These are phyloP conservation scores for Vitis vinifera DNA, from an alignment of 164 flowering plant species.

Conservation along the genomic window DNA sequence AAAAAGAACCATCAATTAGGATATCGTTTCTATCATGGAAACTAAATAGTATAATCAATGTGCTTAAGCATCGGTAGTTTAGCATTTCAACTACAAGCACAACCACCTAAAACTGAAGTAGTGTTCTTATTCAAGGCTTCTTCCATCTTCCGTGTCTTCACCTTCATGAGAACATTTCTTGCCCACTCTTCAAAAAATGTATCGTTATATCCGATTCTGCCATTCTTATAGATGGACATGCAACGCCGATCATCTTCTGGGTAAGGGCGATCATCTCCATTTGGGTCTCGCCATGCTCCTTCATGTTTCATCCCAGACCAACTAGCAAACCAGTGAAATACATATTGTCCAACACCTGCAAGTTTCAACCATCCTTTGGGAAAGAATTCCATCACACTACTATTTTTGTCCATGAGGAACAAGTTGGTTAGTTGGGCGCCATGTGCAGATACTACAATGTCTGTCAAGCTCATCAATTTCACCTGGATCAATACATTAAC, in stretches of 20 bases:
- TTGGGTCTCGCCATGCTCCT: constrained; percentile 71
- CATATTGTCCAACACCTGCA: constrained; percentile 68
- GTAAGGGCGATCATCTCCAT: constrained; percentile 40
- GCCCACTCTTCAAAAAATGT: constrained; percentile 62
- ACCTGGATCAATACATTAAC: constrained; percentile 32
- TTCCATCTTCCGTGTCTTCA: constrained; percentile 34
- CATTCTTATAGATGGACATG: constrained; percentile 52
- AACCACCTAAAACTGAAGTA: no score
- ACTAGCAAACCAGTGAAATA: constrained; percentile 51
- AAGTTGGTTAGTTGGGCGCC: constrained; percentile 80
- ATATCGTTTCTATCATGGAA: no score
- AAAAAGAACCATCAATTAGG: no score
- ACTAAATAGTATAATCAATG: no score
- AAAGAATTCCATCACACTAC: constrained; percentile 77
- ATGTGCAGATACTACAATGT: constrained; percentile 59
- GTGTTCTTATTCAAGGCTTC: constrained; percentile 7
- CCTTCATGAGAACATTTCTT: constrained; percentile 36
- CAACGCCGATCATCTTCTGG: constrained; percentile 42
- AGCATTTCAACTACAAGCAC: no score
- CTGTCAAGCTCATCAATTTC: constrained; percentile 43
- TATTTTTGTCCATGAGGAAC: constrained; percentile 54
- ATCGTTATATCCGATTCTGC: constrained; percentile 51
- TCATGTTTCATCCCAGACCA: constrained; percentile 56
- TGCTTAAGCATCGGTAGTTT: no score
- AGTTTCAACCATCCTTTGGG: constrained; percentile 80